Conservation (phyloP, 2,329 filamentous ascomycete species). For the Trichoderma sp. region DNA sequence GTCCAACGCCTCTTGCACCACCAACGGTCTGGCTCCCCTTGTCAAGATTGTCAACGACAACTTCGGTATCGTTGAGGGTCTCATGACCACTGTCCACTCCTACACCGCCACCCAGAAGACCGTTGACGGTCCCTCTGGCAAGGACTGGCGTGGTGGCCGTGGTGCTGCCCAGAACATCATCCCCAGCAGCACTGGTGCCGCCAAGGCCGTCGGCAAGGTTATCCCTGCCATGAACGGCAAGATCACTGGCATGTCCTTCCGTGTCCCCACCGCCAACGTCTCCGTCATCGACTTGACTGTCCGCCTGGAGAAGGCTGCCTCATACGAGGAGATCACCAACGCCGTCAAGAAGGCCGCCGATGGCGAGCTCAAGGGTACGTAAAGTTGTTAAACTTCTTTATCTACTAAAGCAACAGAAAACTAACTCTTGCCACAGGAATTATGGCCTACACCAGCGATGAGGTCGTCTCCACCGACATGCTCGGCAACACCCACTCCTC, state of each 20-base stretch:
- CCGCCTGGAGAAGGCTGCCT: constrained; percentile 88
- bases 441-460: constrained; percentile 94
- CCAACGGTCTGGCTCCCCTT: constrained; percentile 99
- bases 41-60: constrained; percentile 99
- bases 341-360: constrained; percentile 86
- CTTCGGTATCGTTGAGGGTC: constrained; percentile 95
- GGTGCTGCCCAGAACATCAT: constrained; percentile 99
- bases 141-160: constrained; percentile 99
- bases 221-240: constrained; percentile 98
- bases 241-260: constrained; percentile 99
- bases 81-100: constrained; percentile 99
- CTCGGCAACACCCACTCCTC: constrained; percentile 92
- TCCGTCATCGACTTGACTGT: constrained; percentile 97
- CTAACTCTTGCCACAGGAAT: constrained; percentile 61
- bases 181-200: constrained; percentile 97
- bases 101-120: constrained; percentile 99
- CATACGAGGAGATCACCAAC: constrained; percentile 90
- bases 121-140: constrained; percentile 93
- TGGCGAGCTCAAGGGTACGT: constrained; percentile 81
- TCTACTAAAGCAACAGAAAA: background rate
- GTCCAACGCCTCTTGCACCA: constrained; percentile 99
- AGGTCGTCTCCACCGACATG: constrained; percentile 90
- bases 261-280: constrained; percentile 98
- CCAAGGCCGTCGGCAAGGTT: constrained; percentile 99
- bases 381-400: background rate